These are phyloP conservation scores for Botrytis elliptica DNA, from an alignment of 2,329 filamentous ascomycete genomes.

Conservation along the genomic window DNA sequence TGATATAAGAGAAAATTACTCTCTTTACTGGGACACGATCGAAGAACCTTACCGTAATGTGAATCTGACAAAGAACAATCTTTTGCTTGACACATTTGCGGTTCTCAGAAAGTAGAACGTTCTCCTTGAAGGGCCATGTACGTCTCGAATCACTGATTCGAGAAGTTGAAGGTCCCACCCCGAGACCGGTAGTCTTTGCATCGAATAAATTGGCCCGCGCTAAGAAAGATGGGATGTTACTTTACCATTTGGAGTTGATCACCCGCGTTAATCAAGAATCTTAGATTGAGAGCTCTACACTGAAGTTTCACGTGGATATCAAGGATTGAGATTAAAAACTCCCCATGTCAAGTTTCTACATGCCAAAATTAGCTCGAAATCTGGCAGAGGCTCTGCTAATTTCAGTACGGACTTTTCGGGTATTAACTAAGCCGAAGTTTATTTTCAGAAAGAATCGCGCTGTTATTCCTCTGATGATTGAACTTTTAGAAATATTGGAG, in stretches of 20 bases:
- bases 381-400: not conserved
- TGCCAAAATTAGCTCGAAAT: not conserved
- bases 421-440: not conserved
- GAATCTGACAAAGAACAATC: too few relatives aligned
- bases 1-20: too few relatives aligned
- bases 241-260: not conserved
- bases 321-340: not conserved
- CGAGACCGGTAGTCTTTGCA: too few relatives aligned
- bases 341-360: not conserved
- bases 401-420: not conserved
- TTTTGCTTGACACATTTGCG: too few relatives aligned
- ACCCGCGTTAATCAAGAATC: not conserved
- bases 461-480: not conserved
- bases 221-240: not conserved
- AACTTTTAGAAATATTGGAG: not conserved
- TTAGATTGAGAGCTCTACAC: not conserved
- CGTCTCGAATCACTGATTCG: too few relatives aligned
- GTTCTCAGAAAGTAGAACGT: too few relatives aligned
- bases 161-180: too few relatives aligned
- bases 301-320: not conserved
- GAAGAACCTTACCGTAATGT: too few relatives aligned
- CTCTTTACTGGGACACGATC: too few relatives aligned
- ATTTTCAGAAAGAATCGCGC: not conserved
- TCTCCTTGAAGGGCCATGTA: too few relatives aligned
- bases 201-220: too few relatives aligned